Base-by-base conservation (phyloP, 371 early-diverging fungal species). In the Mycotypha africana region DNA sequence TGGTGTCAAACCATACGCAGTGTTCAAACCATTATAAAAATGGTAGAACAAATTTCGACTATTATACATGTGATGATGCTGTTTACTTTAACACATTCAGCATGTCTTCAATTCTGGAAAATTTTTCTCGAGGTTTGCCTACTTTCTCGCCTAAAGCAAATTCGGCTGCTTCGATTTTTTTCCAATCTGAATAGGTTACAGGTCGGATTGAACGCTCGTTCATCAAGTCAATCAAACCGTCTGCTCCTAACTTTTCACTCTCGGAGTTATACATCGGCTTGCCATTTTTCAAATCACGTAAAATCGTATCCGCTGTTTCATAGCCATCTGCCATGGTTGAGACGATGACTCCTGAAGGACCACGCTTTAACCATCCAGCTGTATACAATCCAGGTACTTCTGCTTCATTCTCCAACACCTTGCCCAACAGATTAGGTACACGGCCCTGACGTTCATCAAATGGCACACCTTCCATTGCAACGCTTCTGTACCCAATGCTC, bases 291-390 rank as follows among this genome's bases (percentile, higher is more conserved):
- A 86, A 41, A 53, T 90, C 92, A 28, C 67, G 56, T n/a, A 80
- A 40, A 30, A 93, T 67, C 0, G 79, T 67, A 21, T 86, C 85
- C 2, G 91, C 93, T 0, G 96, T 98, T 51, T 94, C 89, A 49
- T 85, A 86, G 0, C 94, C 93, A 58, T 95, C 92, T 23, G 81
- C 76, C 93, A 96, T 92, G 12, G 98, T 98, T 0, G 92, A 77
- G 0, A 93, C 96, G 53, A 98, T 91, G 16, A 94, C 94, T 5
- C 98, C 98, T 0, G 79, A 79, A 14, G 97, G 93, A 0, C 98
- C 97, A 14, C 88, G 83, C 59, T 97, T 98, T 19, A 93, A 55
- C 98, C 98, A 98, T 0, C 97, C 97, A 2, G 96, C 64, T 0
- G 86, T 88, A 48, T 95, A 96, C 42, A 91, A 51, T 0, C 88